Base-by-base conservation (phyloP, 2,329 filamentous ascomycete genomes). In the Penicillium vulpinum region DNA sequence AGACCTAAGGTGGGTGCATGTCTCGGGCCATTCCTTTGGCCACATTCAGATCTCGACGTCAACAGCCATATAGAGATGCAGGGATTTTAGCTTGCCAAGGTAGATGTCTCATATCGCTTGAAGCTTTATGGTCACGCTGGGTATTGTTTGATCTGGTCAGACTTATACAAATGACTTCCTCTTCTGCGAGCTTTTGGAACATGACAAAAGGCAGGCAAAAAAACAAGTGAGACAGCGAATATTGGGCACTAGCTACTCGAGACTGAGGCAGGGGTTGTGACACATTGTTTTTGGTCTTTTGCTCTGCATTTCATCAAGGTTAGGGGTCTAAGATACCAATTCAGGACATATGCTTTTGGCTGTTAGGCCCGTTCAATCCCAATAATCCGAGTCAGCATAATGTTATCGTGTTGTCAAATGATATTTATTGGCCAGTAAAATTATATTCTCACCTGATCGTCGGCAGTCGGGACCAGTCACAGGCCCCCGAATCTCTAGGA, bases 1-100 rank as follows among this genome's bases (percentile, higher is more conserved):
- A 48, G 26, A 24, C 13, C 22, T 49, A 3, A 22, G 44, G 40
- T 35, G 24, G 45, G 40, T 56, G 35, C 2, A 59, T 61, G 62
- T 62, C 62, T 64, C 51, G 60, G 33, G 29, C 28, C 18, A 22
- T 41, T 46, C 44, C 59, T 38, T 53, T 55, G 49, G 48, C 36
- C 16, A n/a, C 24, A 49, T 52, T 26, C 33, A 41, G 41, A 18
- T 50, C 49, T 22, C 39, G 52, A 61, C 33, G 40, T 28, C 40
- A 36, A 51, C 46, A 46, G 38, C 15, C 26, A 22, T 49, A 53
- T 51, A 50, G 48, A 41, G 22, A 43, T 56, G 48, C 29, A 51
- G 43, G 44, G 54, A 47, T 40, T 11, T 50, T 44, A 29, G 49
- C 39, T 15, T 54, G 46, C 56, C 51, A 43, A 47, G 48, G 36